Evolutionary conservation across 371 early-diverging fungal genomes (phyloP).

Genomic region (Massospora cicadina): DNA sequence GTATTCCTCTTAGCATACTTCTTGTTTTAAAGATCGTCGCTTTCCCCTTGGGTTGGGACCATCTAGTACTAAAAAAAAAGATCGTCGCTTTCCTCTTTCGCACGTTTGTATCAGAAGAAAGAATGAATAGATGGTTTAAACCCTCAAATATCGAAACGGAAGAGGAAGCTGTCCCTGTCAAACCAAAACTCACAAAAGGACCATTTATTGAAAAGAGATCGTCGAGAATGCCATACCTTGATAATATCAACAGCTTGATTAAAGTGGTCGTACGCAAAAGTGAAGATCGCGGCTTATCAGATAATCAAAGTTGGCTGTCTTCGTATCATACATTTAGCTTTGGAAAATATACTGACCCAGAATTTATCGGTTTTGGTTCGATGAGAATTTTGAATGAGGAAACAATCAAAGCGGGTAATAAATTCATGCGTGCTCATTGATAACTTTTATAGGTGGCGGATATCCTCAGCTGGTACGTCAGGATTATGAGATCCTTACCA

Average conservation of each 20-base stretch:
- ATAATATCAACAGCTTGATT: background rate
- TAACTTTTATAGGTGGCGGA: slow-evolving; percentile 1
- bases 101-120: background rate
- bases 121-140: background rate
- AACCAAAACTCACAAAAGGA: background rate
- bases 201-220: background rate
- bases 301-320: slow-evolving; percentile 1
- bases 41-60: no score
- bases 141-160: background rate
- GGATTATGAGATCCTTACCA: slow-evolving; percentile 6
- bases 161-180: background rate
- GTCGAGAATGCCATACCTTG: background rate
- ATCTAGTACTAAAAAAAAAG: no score
- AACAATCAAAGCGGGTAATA: background rate
- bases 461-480: slow-evolving; percentile 7
- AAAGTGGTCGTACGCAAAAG: background rate
- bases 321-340: slow-evolving; percentile 6
- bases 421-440: no score
- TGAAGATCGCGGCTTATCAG: background rate
- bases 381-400: slow-evolving; percentile 9
- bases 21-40: background rate
- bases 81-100: background rate
- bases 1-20: background rate
- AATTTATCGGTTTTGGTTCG: slow-evolving; percentile 4
- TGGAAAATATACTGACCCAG: background rate